These are phyloP conservation scores for Nematocida homosporus DNA, from an alignment of 371 early-diverging fungal genomes.

Conservation along the genomic window DNA sequence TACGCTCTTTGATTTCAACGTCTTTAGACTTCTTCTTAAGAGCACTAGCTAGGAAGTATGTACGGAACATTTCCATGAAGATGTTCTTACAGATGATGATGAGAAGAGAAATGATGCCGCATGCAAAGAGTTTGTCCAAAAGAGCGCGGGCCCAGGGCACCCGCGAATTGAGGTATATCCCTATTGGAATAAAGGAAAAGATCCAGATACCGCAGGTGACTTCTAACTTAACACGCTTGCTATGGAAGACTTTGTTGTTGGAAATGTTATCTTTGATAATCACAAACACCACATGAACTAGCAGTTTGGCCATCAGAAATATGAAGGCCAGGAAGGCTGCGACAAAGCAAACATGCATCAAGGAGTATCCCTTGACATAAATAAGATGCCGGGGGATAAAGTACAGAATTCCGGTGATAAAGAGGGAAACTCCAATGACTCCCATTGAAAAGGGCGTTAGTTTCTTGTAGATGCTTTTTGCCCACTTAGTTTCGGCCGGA, in stretches of 20 bases:
- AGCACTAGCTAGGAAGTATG: constrained; percentile 57
- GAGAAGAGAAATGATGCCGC: constrained; percentile 56
- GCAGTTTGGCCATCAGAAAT: constrained; percentile 13
- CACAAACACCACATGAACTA: constrained; percentile 32
- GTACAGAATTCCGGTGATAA: constrained; percentile 22
- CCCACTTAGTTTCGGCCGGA: constrained; percentile 1
- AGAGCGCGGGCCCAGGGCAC: constrained; percentile 21
- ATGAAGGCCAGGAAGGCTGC: constrained; percentile 8
- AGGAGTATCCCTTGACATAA: constrained; percentile 9
- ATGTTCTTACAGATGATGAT: constrained; percentile 42
- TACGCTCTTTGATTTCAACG: constrained; percentile 63
- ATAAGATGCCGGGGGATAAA: constrained; percentile 35
- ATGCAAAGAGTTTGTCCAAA: constrained; percentile 35
- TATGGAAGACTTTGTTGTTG: constrained; percentile 36
- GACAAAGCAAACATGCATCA: constrained; percentile 42
- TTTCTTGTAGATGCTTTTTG: constrained; percentile 19
- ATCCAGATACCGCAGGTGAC: constrained; percentile 55
- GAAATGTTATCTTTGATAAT: constrained; percentile 5
- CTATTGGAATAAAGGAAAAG: constrained; percentile 49
- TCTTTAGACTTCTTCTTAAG: constrained; percentile 62
- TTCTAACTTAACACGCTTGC: constrained; percentile 27
- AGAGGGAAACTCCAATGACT: neutral
- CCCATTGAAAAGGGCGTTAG: constrained; percentile 5
- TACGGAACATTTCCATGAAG: constrained; percentile 59
- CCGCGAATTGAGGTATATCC: constrained; percentile 36